phyloP scores from a whole-genome alignment of 2,329 filamentous ascomycete genomes.

The Fusarium veterinarium region DNA sequence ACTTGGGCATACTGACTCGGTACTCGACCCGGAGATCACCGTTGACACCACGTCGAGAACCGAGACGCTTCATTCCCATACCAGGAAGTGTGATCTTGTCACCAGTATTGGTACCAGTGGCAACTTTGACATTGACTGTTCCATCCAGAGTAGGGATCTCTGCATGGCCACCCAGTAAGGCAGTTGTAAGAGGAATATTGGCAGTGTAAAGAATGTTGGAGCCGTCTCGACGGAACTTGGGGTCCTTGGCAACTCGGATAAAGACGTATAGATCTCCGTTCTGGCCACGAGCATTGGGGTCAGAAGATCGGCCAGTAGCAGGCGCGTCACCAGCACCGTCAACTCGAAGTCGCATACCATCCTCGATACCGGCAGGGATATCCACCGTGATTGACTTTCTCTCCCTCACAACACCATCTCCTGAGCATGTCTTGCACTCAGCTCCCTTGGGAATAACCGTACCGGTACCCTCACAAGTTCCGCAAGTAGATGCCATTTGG shows the following conservation, averaged over 20 bases:
- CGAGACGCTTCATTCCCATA: conserved; percentile 93
- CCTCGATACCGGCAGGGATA: conserved; percentile 94
- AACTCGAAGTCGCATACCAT: conserved; percentile 91
- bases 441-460: conserved; percentile 79
- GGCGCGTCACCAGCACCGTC: conserved; percentile 89
- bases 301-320: conserved; percentile 75
- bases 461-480: conserved; percentile 82
- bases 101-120: conserved; percentile 90
- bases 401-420: conserved; percentile 86
- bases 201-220: conserved; percentile 95
- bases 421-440: conserved; percentile 83
- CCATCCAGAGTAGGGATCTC: conserved; percentile 90
- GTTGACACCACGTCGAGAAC: conserved; percentile 71
- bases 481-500: conserved; percentile 93
- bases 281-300: conserved; percentile 71
- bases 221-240: conserved; percentile 87
- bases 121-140: conserved; percentile 89
- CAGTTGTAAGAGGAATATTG: conserved; percentile 90
- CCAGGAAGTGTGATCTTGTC: conserved; percentile 90
- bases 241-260: conserved; percentile 88
- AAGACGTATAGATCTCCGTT: conserved; percentile 92
- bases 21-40: conserved; percentile 96
- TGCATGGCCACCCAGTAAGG: conserved; percentile 90
- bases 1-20: conserved; percentile 95
- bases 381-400: conserved; percentile 87